Evolutionary conservation across 1,139 yeast species (phyloP).

Genomic region (Wickerhamiella pararugosa): DNA sequence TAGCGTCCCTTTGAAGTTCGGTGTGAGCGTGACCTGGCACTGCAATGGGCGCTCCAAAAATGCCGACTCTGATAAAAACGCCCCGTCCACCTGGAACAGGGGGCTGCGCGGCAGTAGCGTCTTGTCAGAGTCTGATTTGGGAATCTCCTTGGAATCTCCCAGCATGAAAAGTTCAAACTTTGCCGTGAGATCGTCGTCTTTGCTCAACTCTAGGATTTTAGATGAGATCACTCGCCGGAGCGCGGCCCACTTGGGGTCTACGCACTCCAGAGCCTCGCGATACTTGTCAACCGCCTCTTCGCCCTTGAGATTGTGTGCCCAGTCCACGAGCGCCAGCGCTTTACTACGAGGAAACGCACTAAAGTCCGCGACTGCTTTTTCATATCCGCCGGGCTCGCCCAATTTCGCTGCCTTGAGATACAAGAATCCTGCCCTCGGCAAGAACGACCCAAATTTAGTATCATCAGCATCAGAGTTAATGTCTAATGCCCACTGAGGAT

Average conservation of each 20-base stretch:
- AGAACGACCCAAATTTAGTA: conserved; percentile 4
- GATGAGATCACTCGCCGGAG: conserved; percentile 1
- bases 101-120: conserved; percentile 16
- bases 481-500: conserved; percentile 3
- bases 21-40: conserved; percentile 13
- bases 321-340: conserved; percentile 26
- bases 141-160: conserved; percentile 14
- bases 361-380: background rate
- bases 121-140: conserved; percentile 7
- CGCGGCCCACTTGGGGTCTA: conserved; percentile 5
- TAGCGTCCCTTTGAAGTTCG: conserved; percentile 9
- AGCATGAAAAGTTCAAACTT: background rate
- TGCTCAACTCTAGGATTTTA: conserved; percentile 6
- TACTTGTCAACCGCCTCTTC: conserved; percentile 27
- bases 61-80: conserved; percentile 9
- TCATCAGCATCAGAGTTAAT: background rate
- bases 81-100: conserved; percentile 10
- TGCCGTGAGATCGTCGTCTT: background rate
- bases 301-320: conserved; percentile 25
- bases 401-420: conserved; percentile 14
- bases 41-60: conserved; percentile 12
- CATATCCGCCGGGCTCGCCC: background rate
- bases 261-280: conserved; percentile 15
- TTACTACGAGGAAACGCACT: background rate
- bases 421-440: conserved; percentile 13